Evolutionary conservation across 169 alveolate species (phyloP).

Genomic region (Plasmodium sp.): DNA sequence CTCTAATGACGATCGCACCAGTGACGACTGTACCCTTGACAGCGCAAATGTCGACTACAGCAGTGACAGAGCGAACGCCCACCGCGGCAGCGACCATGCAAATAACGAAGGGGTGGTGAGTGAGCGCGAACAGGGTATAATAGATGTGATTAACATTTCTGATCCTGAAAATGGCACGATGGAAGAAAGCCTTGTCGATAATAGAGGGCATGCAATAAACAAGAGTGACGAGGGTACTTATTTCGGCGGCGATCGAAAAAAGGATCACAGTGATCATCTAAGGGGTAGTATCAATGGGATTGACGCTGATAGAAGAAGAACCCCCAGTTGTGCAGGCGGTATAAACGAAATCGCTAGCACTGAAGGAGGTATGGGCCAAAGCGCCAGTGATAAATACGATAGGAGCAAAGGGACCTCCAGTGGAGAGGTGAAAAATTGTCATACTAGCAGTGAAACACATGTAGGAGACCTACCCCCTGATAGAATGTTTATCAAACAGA

Average conservation of each 20-base stretch:
- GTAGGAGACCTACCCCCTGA: not conserved
- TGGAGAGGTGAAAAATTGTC: not conserved
- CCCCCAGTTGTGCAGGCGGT: not conserved
- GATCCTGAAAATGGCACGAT: constrained; percentile 75
- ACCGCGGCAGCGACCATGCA: not conserved
- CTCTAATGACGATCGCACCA: not conserved
- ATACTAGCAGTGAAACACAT: not conserved
- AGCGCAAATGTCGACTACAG: not conserved
- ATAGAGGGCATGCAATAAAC: constrained; percentile 41
- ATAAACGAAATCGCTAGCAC: not conserved
- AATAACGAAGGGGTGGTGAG: not conserved
- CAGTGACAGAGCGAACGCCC: not conserved
- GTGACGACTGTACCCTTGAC: not conserved
- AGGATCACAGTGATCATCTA: not conserved
- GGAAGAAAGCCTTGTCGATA: constrained; percentile 33
- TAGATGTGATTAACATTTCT: constrained; percentile 73
- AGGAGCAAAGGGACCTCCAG: not conserved
- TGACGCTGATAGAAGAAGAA: not conserved
- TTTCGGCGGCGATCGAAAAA: not conserved
- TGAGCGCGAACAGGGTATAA: not conserved
- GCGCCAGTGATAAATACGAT: not conserved
- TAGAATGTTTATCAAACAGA: constrained; percentile 2
- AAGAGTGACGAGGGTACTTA: not conserved
- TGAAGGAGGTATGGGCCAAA: not conserved
- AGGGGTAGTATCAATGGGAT: not conserved